Percentiles rank a stretch among this genome's conserved stretches.
Conservation (phyloP, 2,329 filamentous ascomycete species). For the Nemania abortiva region DNA sequence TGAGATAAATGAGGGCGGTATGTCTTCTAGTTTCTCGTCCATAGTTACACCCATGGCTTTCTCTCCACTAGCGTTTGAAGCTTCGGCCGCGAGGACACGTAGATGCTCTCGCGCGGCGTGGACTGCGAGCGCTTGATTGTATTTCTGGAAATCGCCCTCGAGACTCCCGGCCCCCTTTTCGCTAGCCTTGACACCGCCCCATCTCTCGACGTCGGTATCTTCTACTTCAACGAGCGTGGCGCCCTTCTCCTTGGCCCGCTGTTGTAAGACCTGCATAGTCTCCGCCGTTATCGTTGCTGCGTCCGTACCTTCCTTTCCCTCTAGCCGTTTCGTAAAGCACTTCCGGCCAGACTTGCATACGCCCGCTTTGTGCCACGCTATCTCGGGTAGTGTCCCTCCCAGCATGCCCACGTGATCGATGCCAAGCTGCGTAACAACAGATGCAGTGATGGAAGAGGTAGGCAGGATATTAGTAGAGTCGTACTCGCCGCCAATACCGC, state of each 20-base stretch:
- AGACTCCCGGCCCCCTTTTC: constrained; percentile 54
- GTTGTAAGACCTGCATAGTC: constrained; percentile 63
- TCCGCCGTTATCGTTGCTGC: neutral
- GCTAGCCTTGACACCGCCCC: constrained; percentile 54
- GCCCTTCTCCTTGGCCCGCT: constrained; percentile 69
- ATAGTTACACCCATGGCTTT: constrained; percentile 11
- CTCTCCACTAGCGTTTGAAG: neutral
- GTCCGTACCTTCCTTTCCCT: constrained; percentile 57
- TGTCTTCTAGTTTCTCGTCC: constrained; percentile 41
- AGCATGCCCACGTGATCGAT: constrained; percentile 88
- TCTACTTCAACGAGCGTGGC: constrained; percentile 59
- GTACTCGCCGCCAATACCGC: constrained; percentile 93
- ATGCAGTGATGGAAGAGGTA: constrained; percentile 71
- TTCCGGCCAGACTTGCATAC: constrained; percentile 78
- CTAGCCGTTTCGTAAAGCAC: constrained; percentile 71
- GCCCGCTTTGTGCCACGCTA: constrained; percentile 92
- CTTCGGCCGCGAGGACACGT: constrained; percentile 42
- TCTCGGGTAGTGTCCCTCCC: constrained; percentile 81
- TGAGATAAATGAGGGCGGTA: constrained; percentile 68
- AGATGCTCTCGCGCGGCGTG: constrained; percentile 70
- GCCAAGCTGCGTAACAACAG: constrained; percentile 82
- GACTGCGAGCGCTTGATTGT: constrained; percentile 70
- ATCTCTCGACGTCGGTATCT: constrained; percentile 54
- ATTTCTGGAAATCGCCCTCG: constrained; percentile 66
- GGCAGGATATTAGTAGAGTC: constrained; percentile 90